phyloP scores from a whole-genome alignment of 495 filamentous ascomycete species.

The Xylaria sp. region DNA sequence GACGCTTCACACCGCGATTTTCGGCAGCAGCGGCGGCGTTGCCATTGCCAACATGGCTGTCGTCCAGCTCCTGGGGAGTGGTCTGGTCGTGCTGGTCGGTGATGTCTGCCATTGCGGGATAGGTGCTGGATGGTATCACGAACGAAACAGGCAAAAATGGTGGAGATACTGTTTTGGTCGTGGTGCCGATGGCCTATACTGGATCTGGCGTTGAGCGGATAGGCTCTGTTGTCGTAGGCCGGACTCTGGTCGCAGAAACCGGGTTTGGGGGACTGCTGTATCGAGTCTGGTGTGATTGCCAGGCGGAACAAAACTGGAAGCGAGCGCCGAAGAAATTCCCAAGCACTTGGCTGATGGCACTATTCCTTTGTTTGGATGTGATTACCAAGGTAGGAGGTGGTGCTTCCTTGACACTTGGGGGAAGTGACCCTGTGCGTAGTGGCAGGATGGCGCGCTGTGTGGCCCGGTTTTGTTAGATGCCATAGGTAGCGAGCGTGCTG shows the following conservation, averaged over 20 bases:
- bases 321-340: conserved; percentile 45
- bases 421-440: conserved; percentile 8
- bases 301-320: conserved; percentile 53
- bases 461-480: conserved; percentile 29
- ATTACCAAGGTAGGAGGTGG: conserved; percentile 26
- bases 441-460: conserved; percentile 25
- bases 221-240: conserved; percentile 48
- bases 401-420: conserved; percentile 22
- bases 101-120: conserved; percentile 64
- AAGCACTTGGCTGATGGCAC: conserved; percentile 28
- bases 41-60: conserved; percentile 71
- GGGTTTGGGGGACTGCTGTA: conserved; percentile 59
- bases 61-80: conserved; percentile 66
- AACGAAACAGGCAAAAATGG: conserved; percentile 56
- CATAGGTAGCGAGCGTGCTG: conserved; percentile 21
- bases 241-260: conserved; percentile 59
- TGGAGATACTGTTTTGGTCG: conserved; percentile 65
- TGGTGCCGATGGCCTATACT: conserved; percentile 66
- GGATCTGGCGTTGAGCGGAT: conserved; percentile 63
- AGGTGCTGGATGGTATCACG: conserved; percentile 57
- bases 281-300: conserved; percentile 57
- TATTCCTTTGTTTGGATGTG: conserved; percentile 29
- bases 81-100: conserved; percentile 67
- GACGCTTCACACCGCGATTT: conserved; percentile 86
- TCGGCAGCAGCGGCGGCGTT: conserved; percentile 62